Conservation (phyloP, 768 basidiomycete species). For the Psilocybe sp. region DNA sequence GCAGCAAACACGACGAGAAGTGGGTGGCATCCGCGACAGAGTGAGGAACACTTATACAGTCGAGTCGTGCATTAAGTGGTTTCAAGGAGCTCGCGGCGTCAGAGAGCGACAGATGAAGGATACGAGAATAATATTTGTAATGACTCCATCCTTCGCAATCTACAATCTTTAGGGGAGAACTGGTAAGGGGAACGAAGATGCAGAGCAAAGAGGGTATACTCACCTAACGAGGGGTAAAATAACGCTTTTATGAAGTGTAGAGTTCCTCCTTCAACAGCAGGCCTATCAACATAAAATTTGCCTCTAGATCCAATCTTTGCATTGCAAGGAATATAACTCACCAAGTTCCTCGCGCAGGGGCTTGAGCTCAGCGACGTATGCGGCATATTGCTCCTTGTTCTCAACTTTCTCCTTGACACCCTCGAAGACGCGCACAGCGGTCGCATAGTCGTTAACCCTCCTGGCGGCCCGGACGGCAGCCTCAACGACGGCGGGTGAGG, state of each 20-base stretch:
- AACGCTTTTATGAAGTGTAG: constrained; percentile 21
- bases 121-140: no score
- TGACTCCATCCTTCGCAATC: no score
- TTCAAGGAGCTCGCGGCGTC: no score
- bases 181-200: no score
- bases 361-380: constrained; percentile 90
- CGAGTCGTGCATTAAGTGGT: no score
- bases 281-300: constrained; percentile 10
- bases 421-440: constrained; percentile 94
- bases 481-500: constrained; percentile 79
- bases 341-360: constrained; percentile 89
- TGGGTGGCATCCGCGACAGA: no score
- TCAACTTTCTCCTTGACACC: constrained; percentile 97
- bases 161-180: no score
- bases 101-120: no score
- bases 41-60: no score
- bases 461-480: constrained; percentile 85
- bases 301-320: background rate
- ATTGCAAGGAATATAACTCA: constrained; percentile 34
- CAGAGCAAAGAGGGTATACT: background rate
- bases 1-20: no score
- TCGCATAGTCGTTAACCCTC: constrained; percentile 95
- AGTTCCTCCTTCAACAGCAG: constrained; percentile 26
- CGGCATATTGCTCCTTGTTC: constrained; percentile 92
- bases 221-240: constrained; percentile 7